Conservation (phyloP, 1,284 basidiomycete species). For the Phellopilus nigrolimitatus region DNA sequence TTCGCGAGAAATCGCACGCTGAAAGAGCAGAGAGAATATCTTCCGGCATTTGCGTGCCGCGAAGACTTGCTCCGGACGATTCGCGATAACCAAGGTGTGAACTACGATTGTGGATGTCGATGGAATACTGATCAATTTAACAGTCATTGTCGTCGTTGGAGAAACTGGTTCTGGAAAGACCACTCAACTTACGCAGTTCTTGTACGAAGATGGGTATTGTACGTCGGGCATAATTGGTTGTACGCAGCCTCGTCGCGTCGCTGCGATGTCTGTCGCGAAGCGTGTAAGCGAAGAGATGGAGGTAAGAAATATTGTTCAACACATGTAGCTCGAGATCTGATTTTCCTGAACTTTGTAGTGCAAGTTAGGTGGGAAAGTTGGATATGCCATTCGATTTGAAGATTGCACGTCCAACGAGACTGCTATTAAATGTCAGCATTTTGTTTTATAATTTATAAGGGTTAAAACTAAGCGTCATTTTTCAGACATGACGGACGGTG, state of each 20-base stretch:
- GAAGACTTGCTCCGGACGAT: constrained; percentile 90
- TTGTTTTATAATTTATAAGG: neutral
- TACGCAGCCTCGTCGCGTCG: constrained; percentile 95
- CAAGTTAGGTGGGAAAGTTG: constrained; percentile 84
- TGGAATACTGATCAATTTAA: constrained; percentile 2
- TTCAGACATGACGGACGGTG: constrained; percentile 96
- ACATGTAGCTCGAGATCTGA: too few species aligned
- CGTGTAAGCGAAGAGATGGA: constrained; percentile 96
- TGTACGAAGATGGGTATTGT: constrained; percentile 96
- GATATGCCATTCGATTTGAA: constrained; percentile 97
- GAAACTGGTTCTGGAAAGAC: constrained; percentile 97
- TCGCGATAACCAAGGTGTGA: constrained; percentile 90
- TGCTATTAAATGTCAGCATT: constrained; percentile 83
- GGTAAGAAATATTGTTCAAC: constrained; percentile 41
- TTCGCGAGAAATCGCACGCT: constrained; percentile 84
- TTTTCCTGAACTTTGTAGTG: constrained; percentile 42
- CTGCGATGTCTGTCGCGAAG: constrained; percentile 98
- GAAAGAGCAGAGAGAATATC: constrained; percentile 93
- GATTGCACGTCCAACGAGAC: constrained; percentile 92
- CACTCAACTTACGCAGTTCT: constrained; percentile 86
- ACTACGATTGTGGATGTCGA: neutral
- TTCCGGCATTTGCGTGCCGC: constrained; percentile 96
- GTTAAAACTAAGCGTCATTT: constrained; percentile 12
- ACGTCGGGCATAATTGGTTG: constrained; percentile 87
- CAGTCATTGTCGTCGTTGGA: constrained; percentile 90